phyloP scores from a whole-genome alignment of 2,329 filamentous ascomycete species.

The Apiospora marii region DNA sequence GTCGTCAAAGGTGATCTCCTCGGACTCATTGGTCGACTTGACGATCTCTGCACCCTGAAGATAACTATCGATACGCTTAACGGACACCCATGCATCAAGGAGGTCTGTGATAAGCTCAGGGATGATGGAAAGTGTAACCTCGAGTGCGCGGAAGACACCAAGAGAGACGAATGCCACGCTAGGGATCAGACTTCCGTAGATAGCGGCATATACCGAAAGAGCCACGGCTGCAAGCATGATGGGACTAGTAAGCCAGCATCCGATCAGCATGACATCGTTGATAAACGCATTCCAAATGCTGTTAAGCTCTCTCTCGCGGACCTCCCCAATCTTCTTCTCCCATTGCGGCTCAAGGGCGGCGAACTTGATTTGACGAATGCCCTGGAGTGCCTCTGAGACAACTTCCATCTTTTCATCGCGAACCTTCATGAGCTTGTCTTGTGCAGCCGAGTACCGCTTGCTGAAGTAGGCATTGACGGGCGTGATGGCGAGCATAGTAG shows the following conservation, averaged over 20 bases:
- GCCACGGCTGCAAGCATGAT: conserved; percentile 77
- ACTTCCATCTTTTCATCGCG: conserved; percentile 79
- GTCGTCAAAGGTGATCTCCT: conserved; percentile 70
- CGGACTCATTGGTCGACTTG: conserved; percentile 60
- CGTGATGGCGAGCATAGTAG: conserved; percentile 68
- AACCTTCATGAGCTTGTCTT: conserved; percentile 77
- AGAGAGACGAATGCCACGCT: conserved; percentile 83
- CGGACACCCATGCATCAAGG: conserved; percentile 77
- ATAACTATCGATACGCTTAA: conserved; percentile 76
- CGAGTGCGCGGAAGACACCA: conserved; percentile 76
- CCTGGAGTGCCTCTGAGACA: conserved; percentile 78
- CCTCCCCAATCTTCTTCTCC: conserved; percentile 72
- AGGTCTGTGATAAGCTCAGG: conserved; percentile 76
- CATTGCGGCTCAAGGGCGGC: conserved; percentile 78
- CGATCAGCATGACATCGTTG: conserved; percentile 68
- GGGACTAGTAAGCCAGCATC: conserved; percentile 77
- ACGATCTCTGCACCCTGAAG: conserved; percentile 71
- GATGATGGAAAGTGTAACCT: conserved; percentile 73
- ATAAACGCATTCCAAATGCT: conserved; percentile 73
- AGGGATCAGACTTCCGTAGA: conserved; percentile 70
- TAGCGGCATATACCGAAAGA: conserved; percentile 70
- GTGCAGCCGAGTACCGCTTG: conserved; percentile 68
- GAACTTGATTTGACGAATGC: conserved; percentile 87
- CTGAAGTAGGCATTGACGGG: conserved; percentile 75
- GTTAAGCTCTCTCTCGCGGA: conserved; percentile 71